Evolutionary conservation across 2,329 filamentous ascomycete species (phyloP).

Genomic region (Exophiala lecanii-corni): DNA sequence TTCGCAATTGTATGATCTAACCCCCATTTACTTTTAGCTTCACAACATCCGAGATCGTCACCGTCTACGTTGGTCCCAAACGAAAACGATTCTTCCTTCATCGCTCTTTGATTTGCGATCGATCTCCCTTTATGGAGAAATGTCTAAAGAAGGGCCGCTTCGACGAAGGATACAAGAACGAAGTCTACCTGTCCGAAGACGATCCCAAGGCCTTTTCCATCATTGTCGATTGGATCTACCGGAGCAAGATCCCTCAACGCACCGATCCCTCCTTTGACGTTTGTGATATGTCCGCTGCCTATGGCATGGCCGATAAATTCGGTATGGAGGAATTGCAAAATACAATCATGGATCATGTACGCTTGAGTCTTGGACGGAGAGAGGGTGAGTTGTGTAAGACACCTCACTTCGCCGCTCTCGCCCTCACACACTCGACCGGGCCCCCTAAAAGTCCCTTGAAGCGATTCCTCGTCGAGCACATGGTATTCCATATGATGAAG

Average conservation of each 20-base stretch:
- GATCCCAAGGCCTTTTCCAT: constrained; percentile 50
- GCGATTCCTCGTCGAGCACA: constrained; percentile 21
- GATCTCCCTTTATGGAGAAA: constrained; percentile 47
- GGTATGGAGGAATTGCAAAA: constrained; percentile 23
- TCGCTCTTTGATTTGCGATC: constrained; percentile 36
- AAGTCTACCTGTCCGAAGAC: constrained; percentile 49
- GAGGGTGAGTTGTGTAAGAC: constrained; percentile 8
- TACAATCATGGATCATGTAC: constrained; percentile 19
- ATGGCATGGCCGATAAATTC: constrained; percentile 23
- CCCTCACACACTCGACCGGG: constrained; percentile 15
- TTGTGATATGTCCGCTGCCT: constrained; percentile 16
- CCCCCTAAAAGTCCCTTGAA: constrained; percentile 20
- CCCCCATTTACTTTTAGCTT: constrained; percentile 11
- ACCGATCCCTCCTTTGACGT: constrained; percentile 11
- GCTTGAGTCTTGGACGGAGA: constrained; percentile 8
- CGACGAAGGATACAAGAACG: constrained; percentile 43
- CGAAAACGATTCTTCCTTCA: constrained; percentile 22
- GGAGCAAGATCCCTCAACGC: constrained; percentile 12
- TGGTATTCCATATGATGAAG: constrained; percentile 23
- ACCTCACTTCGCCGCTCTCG: constrained; percentile 16
- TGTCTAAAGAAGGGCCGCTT: constrained; percentile 46
- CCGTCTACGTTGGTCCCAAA: constrained; percentile 47
- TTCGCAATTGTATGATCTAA: too few relatives aligned
- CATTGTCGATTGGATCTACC: constrained; percentile 36
- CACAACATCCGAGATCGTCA: constrained; percentile 33